phyloP scores from a whole-genome alignment of 257 asterid species.

The Solanum pennellii region DNA sequence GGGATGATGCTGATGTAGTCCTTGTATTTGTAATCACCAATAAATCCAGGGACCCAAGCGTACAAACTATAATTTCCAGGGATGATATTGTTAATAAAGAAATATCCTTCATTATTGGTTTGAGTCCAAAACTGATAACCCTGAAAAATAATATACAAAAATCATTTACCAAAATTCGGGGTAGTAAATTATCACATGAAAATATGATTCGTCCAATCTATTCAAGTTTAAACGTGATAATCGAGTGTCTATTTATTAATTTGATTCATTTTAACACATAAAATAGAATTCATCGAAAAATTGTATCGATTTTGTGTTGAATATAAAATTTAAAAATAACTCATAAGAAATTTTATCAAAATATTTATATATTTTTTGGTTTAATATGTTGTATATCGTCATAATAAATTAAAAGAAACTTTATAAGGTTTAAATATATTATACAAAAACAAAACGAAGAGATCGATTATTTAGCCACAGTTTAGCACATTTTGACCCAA shows the following conservation, averaged over 20 bases:
- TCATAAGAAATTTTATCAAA: background rate
- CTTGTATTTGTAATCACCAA: background rate
- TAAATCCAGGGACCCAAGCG: slow-evolving; percentile 7
- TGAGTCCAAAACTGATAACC: slow-evolving; percentile 9
- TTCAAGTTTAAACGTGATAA: background rate
- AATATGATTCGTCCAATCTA: background rate
- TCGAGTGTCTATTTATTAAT: background rate
- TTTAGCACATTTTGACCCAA: background rate
- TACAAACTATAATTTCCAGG: slow-evolving; percentile 3
- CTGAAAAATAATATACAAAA: background rate
- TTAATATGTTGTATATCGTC: background rate
- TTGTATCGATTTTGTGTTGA: background rate
- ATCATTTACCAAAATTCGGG: background rate
- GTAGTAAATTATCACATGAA: background rate
- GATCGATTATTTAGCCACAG: background rate
- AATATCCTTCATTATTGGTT: background rate
- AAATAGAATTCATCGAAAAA: background rate
- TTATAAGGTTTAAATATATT: background rate
- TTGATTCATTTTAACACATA: background rate
- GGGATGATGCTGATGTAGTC: background rate
- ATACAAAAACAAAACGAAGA: background rate
- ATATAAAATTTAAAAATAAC: background rate
- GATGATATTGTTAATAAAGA: background rate
- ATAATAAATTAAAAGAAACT: background rate
- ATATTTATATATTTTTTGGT: background rate